Evolutionary conservation across 768 basidiomycete genomes (phyloP).

Genomic region (Pleurotus eryngii): DNA sequence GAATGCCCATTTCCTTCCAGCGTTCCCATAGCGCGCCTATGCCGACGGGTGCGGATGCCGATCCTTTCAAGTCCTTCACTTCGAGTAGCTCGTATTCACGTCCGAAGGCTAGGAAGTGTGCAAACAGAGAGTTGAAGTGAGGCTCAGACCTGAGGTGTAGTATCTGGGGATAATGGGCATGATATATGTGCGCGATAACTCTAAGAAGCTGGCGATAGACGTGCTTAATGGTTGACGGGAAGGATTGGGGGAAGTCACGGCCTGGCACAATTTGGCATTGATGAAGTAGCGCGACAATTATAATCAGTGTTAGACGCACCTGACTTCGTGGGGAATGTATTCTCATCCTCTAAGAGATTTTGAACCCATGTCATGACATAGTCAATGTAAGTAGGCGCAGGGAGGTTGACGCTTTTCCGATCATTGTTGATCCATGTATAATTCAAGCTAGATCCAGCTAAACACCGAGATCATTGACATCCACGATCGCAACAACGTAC

Average conservation of each 20-base stretch:
- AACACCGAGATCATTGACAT: background rate
- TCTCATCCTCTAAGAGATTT: constrained; percentile 91
- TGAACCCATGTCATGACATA: constrained; percentile 99
- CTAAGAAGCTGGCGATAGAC: constrained; percentile 95
- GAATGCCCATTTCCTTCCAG: constrained; percentile 87
- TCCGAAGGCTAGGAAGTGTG: constrained; percentile 96
- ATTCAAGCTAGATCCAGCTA: constrained; percentile 59
- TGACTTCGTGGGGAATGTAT: constrained; percentile 90
- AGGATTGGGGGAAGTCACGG: constrained; percentile 83
- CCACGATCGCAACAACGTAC: constrained; percentile 45
- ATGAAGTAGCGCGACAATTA: constrained; percentile 20
- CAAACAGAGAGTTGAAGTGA: constrained; percentile 96
- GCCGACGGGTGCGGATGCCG: constrained; percentile 60
- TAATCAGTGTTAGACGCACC: constrained; percentile 60
- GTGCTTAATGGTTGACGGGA: constrained; percentile 90
- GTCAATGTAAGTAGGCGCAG: constrained; percentile 97
- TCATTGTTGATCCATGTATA: constrained; percentile 99
- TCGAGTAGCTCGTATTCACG: constrained; percentile 92
- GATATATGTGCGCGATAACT: constrained; percentile 97
- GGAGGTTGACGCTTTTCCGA: constrained; percentile 85
- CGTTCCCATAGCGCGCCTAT: constrained; percentile 81
- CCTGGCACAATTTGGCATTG: constrained; percentile 40
- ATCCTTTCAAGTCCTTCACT: constrained; percentile 82
- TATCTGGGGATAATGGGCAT: constrained; percentile 89
- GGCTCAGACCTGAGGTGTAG: constrained; percentile 93